Evolutionary conservation across 208 protist genomes (phyloP).

Genomic region (Acanthamoeba lenticulata): DNA sequence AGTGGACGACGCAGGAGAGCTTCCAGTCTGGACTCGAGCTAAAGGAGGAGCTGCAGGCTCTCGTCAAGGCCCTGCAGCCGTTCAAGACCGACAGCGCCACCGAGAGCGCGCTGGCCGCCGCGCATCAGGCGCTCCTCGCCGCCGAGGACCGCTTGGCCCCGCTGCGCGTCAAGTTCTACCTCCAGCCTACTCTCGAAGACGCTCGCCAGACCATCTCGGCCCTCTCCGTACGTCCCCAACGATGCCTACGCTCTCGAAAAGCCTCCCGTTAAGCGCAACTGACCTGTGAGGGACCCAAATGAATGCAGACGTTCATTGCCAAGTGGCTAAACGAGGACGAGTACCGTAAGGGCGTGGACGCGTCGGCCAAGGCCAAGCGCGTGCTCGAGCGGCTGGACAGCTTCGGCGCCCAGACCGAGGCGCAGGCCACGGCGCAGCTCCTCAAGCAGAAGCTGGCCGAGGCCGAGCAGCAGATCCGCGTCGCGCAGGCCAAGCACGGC

Average conservation of each 20-base stretch:
- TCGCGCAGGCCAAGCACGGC: constrained; percentile 58
- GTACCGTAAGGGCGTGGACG: constrained; percentile 59
- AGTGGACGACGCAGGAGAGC: constrained; percentile 56
- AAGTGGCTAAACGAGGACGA: constrained; percentile 61
- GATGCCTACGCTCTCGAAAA: neutral
- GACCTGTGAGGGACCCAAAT: too few relatives aligned
- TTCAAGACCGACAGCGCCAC: constrained; percentile 43
- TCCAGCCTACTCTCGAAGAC: constrained; percentile 43
- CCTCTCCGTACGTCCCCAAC: constrained; percentile 16
- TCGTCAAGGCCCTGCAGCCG: constrained; percentile 28
- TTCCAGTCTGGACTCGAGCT: constrained; percentile 52
- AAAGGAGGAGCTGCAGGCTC: constrained; percentile 8
- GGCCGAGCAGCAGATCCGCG: constrained; percentile 41
- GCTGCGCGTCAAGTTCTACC: constrained; percentile 61
- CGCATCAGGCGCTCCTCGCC: constrained; percentile 32
- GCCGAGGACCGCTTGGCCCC: constrained; percentile 32
- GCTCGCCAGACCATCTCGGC: constrained; percentile 25
- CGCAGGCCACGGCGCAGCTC: neutral
- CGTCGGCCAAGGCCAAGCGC: neutral
- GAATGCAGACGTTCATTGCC: constrained; percentile 31
- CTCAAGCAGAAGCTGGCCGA: constrained; percentile 57
- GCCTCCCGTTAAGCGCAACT: neutral
- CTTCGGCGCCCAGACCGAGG: constrained; percentile 49
- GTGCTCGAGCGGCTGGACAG: constrained; percentile 12
- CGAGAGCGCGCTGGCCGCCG: neutral